Evolutionary conservation across 2,329 filamentous ascomycete genomes (phyloP).

Genomic region (Venturia pyrina): DNA sequence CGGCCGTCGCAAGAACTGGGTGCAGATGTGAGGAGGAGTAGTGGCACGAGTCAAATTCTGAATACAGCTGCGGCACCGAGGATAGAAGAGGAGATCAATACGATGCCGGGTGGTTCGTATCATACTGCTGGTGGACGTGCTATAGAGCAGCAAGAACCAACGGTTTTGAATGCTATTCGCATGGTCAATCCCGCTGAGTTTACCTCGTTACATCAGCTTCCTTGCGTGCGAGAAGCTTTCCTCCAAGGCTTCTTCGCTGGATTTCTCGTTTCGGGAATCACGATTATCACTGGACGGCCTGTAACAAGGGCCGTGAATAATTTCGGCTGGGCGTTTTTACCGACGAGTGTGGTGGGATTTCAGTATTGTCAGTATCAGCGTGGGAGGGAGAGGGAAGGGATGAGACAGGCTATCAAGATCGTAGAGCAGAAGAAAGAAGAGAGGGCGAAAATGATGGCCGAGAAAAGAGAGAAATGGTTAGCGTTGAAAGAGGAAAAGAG

Average conservation of each 20-base stretch:
- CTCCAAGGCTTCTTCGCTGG: slow-evolving; percentile 75
- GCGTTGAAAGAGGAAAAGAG: slow-evolving; percentile 9
- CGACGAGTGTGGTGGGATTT: slow-evolving; percentile 62
- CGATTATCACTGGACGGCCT: slow-evolving; percentile 35
- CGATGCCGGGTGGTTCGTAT: slow-evolving; percentile 45
- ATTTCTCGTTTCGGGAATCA: slow-evolving; percentile 63
- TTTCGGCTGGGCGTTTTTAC: slow-evolving; percentile 61
- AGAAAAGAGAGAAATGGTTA: slow-evolving; percentile 15
- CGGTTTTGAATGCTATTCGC: slow-evolving; percentile 48
- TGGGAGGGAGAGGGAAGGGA: slow-evolving; percentile 65
- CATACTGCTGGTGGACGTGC: slow-evolving; percentile 52
- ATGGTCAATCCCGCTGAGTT: slow-evolving; percentile 62
- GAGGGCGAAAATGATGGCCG: slow-evolving; percentile 42
- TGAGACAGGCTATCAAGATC: slow-evolving; percentile 77
- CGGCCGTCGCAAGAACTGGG: neutral
- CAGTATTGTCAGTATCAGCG: slow-evolving; percentile 75
- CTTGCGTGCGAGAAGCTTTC: slow-evolving; percentile 75
- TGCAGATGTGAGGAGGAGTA: neutral
- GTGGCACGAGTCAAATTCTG: slow-evolving; percentile 14
- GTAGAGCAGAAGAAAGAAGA: slow-evolving; percentile 64
- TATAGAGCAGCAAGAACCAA: slow-evolving; percentile 10
- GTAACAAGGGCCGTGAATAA: slow-evolving; percentile 15
- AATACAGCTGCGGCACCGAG: slow-evolving; percentile 15
- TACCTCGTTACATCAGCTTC: slow-evolving; percentile 61
- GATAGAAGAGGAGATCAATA: slow-evolving; percentile 39